Conservation (phyloP, 345 rosid species). For the Raphanus raphanistrum region DNA sequence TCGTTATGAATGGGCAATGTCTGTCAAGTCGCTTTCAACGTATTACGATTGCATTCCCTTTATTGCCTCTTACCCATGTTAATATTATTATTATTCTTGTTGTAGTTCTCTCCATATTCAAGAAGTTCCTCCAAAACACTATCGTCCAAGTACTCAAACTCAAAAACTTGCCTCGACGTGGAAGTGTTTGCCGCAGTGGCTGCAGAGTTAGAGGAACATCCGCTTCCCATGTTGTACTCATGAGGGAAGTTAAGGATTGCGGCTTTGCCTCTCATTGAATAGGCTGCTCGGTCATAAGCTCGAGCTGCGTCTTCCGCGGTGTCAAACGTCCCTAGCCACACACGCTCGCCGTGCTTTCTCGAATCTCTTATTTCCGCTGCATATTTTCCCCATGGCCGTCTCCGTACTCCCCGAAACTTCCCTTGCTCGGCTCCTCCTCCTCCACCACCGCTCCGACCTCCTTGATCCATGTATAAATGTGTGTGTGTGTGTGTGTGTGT, state of each 20-base stretch:
- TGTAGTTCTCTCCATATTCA: slow-evolving; percentile 32
- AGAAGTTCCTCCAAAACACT: slow-evolving; percentile 76
- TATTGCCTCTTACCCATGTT: slow-evolving; percentile 57
- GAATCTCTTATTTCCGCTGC: slow-evolving; percentile 92
- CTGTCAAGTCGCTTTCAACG: slow-evolving; percentile 9
- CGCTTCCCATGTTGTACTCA: slow-evolving; percentile 52
- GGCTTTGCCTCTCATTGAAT: slow-evolving; percentile 66
- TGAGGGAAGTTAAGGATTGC: slow-evolving; percentile 80
- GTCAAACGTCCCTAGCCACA: slow-evolving; percentile 88
- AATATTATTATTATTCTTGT: slow-evolving; percentile 38
- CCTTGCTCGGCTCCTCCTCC: slow-evolving; percentile 42
- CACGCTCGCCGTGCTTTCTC: slow-evolving; percentile 62
- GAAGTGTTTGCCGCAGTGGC: slow-evolving; percentile 27
- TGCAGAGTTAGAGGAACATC: slow-evolving; percentile 20
- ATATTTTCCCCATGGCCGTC: slow-evolving; percentile 87
- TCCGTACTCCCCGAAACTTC: slow-evolving; percentile 69
- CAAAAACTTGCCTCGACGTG: slow-evolving; percentile 54
- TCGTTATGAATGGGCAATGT: slow-evolving; percentile 19
- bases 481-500: not conserved
- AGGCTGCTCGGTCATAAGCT: slow-evolving; percentile 85
- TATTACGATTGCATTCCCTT: not conserved
- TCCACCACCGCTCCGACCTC: slow-evolving; percentile 31
- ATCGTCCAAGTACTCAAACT: slow-evolving; percentile 77
- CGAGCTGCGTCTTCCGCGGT: slow-evolving; percentile 86
- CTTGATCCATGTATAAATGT: slow-evolving; percentile 30